Conservation (phyloP, 2,329 filamentous ascomycete species). For the Aspergillus unguis region DNA sequence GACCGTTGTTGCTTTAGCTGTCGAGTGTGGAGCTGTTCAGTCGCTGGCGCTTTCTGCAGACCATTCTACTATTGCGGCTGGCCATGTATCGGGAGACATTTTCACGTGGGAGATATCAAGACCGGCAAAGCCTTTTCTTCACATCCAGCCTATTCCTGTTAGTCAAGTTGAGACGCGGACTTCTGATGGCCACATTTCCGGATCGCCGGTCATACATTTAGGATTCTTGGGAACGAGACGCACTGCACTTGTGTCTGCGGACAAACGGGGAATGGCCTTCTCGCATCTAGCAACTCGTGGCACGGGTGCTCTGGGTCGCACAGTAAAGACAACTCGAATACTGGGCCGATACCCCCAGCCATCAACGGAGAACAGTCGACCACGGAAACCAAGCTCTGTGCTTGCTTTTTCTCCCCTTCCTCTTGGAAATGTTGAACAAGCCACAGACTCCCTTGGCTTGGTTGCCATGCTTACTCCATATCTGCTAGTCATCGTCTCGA, state of each 20-base stretch:
- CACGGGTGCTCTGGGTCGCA: constrained; percentile 77
- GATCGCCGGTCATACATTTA: constrained; percentile 78
- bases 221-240: constrained; percentile 91
- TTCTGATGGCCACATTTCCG: constrained; percentile 77
- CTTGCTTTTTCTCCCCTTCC: constrained; percentile 87
- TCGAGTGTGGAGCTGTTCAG: constrained; percentile 85
- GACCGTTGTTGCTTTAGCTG: constrained; percentile 53
- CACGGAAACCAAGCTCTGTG: constrained; percentile 87
- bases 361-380: constrained; percentile 59
- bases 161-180: constrained; percentile 62
- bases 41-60: constrained; percentile 89
- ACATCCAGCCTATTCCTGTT: constrained; percentile 73
- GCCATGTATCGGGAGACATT: constrained; percentile 84
- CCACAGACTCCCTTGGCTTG: constrained; percentile 81
- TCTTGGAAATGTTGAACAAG: constrained; percentile 87
- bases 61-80: constrained; percentile 84
- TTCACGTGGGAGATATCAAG: constrained; percentile 94
- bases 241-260: constrained; percentile 90
- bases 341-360: constrained; percentile 82
- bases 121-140: constrained; percentile 80
- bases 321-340: constrained; percentile 85
- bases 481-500: constrained; percentile 92
- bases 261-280: constrained; percentile 95
- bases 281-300: constrained; percentile 92
- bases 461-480: constrained; percentile 97